Percentiles rank a stretch among this genome's conserved stretches.
These are phyloP conservation scores for Schizosaccharomyces octosporus DNA, from an alignment of 805 yeast genomes.

Conservation along the genomic window DNA sequence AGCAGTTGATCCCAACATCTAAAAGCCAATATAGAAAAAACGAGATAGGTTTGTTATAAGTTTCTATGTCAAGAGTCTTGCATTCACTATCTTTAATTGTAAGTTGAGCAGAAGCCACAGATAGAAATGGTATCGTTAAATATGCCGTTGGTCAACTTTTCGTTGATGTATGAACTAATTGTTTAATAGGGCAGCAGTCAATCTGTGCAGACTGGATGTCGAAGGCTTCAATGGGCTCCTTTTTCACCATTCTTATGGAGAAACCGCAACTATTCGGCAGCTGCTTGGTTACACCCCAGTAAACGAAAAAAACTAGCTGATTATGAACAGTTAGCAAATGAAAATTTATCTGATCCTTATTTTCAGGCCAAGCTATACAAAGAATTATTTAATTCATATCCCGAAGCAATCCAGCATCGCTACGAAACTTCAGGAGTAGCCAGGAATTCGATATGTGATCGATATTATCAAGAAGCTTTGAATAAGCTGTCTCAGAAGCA, in stretches of 20 bases:
- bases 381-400: conserved; percentile 18
- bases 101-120: neutral
- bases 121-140: neutral
- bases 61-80: neutral
- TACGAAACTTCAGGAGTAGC: conserved; percentile 90
- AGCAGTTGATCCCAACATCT: no score
- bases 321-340: conserved; percentile 71
- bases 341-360: conserved; percentile 37
- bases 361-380: conserved; percentile 69
- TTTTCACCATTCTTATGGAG: neutral
- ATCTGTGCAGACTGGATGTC: neutral
- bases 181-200: neutral
- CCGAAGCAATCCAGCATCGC: conserved; percentile 87
- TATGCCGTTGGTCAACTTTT: neutral
- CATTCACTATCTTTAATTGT: neutral
- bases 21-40: no score
- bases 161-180: neutral
- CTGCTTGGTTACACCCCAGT: neutral
- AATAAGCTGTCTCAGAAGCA: neutral
- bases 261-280: neutral
- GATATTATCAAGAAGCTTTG: conserved; percentile 24
- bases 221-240: neutral
- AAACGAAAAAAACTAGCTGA: conserved; percentile 19
- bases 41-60: neutral
- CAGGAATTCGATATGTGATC: conserved; percentile 51